Conservation (phyloP, 148 eudicot genomes). For the Pouteria glomerata region DNA sequence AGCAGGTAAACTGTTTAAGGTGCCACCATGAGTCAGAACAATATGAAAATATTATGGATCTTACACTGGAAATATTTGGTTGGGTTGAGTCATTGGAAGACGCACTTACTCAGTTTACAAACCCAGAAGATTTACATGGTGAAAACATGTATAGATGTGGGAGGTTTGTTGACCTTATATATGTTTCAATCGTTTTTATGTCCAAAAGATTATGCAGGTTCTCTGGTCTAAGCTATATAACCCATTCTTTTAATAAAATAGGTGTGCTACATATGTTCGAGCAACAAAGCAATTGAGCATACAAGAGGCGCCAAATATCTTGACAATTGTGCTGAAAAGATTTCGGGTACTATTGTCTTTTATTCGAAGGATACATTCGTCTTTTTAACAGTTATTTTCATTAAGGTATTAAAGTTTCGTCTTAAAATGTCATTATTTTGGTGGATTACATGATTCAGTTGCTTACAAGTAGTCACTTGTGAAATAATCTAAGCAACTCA, state of each 20-base stretch:
- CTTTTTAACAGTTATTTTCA: too few species aligned
- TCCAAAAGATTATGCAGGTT: not conserved
- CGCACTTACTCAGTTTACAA: constrained; percentile 87
- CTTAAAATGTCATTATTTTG: too few species aligned
- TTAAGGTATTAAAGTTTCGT: too few species aligned
- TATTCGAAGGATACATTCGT: too few species aligned
- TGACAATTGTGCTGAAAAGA: constrained; percentile 91
- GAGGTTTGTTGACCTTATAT: constrained; percentile 49
- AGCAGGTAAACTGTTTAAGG: constrained; percentile 76
- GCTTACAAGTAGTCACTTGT: too few species aligned
- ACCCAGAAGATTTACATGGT: constrained; percentile 88
- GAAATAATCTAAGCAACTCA: too few species aligned
- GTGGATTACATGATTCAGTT: too few species aligned
- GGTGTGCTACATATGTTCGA: constrained; percentile 82
- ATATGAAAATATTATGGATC: constrained; percentile 90
- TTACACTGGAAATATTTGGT: constrained; percentile 82
- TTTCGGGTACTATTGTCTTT: too few species aligned
- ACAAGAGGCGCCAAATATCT: constrained; percentile 88
- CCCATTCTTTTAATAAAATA: constrained; percentile 22
- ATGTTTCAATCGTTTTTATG: not conserved
- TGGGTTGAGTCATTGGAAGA: constrained; percentile 92
- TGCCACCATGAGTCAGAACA: constrained; percentile 81
- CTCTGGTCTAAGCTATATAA: not conserved
- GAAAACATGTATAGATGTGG: constrained; percentile 96
- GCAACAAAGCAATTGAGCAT: constrained; percentile 89